Conservation (phyloP, 2,329 filamentous ascomycete species). For the Penicillium sp. region DNA sequence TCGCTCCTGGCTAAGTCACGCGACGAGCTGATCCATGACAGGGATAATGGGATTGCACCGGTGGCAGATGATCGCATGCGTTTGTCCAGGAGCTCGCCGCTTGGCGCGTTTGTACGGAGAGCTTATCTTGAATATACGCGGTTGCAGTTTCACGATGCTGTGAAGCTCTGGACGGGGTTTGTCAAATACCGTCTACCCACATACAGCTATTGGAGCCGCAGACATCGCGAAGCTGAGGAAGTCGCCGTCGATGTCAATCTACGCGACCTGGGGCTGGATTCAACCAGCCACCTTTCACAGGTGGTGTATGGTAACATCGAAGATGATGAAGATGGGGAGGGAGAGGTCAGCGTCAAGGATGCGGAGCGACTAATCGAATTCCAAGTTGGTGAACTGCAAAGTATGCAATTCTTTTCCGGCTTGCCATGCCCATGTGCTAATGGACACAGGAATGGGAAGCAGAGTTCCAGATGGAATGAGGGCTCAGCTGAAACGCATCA, state of each 20-base stretch:
- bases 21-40: slow-evolving; percentile 57
- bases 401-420: slow-evolving; percentile 44
- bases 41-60: slow-evolving; percentile 52
- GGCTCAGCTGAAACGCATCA: slow-evolving; percentile 65
- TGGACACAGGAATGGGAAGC: slow-evolving; percentile 64
- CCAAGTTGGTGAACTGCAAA: slow-evolving; percentile 83
- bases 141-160: slow-evolving; percentile 74
- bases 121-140: slow-evolving; percentile 75
- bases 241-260: slow-evolving; percentile 62
- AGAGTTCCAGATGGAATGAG: slow-evolving; percentile 73
- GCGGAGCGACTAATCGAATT: slow-evolving; percentile 79
- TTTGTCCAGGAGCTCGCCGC: slow-evolving; percentile 69
- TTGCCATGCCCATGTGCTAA: slow-evolving; percentile 20
- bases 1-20: slow-evolving; percentile 60
- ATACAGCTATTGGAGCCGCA: slow-evolving; percentile 57
- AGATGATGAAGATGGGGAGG: slow-evolving; percentile 40
- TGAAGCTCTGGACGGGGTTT: slow-evolving; percentile 78
- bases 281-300: slow-evolving; percentile 47
- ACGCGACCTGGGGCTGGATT: slow-evolving; percentile 56
- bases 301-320: slow-evolving; percentile 52
- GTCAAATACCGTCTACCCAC: slow-evolving; percentile 77
- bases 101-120: slow-evolving; percentile 76
- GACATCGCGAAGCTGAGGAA: slow-evolving; percentile 46
- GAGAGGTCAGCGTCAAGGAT: slow-evolving; percentile 69
- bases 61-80: slow-evolving; percentile 53